phyloP scores from a whole-genome alignment of 2,329 filamentous ascomycete species.

The Stemphylium vesicarium region DNA sequence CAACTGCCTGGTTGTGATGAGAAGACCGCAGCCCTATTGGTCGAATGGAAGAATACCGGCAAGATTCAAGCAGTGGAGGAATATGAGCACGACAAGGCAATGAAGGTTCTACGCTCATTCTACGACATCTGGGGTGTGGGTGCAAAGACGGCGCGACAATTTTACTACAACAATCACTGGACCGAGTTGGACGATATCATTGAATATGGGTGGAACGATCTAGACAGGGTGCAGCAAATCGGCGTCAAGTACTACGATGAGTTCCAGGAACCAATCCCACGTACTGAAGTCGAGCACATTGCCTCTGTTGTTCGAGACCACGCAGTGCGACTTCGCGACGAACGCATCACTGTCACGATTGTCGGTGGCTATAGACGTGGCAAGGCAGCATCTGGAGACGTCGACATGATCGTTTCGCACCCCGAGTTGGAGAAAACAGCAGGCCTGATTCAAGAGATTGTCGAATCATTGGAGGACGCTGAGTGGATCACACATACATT shows the following conservation, averaged over 20 bases:
- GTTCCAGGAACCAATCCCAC: constrained; percentile 73
- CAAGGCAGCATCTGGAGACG: constrained; percentile 76
- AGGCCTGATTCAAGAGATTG: constrained; percentile 74
- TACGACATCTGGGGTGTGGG: constrained; percentile 94
- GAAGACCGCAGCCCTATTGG: constrained; percentile 79
- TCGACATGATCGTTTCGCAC: constrained; percentile 85
- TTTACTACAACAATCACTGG: constrained; percentile 79
- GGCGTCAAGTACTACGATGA: constrained; percentile 94
- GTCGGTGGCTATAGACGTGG: constrained; percentile 85
- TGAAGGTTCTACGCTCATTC: constrained; percentile 72
- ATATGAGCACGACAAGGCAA: constrained; percentile 67
- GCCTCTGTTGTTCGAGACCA: constrained; percentile 67
- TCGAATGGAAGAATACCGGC: constrained; percentile 73
- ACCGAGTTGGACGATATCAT: constrained; percentile 84
- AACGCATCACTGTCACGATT: constrained; percentile 65
- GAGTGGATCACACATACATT: constrained; percentile 84
- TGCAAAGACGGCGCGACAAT: constrained; percentile 77
- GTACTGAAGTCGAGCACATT: constrained; percentile 75
- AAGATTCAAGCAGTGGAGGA: constrained; percentile 68
- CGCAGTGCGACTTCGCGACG: constrained; percentile 66
- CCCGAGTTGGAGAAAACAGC: constrained; percentile 71
- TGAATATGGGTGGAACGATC: constrained; percentile 76
- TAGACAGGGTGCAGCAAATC: constrained; percentile 87
- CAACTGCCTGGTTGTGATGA: constrained; percentile 77
- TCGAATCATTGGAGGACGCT: constrained; percentile 70